phyloP scores from a whole-genome alignment of 805 yeast species.

The Maudiozyma turicensis region DNA sequence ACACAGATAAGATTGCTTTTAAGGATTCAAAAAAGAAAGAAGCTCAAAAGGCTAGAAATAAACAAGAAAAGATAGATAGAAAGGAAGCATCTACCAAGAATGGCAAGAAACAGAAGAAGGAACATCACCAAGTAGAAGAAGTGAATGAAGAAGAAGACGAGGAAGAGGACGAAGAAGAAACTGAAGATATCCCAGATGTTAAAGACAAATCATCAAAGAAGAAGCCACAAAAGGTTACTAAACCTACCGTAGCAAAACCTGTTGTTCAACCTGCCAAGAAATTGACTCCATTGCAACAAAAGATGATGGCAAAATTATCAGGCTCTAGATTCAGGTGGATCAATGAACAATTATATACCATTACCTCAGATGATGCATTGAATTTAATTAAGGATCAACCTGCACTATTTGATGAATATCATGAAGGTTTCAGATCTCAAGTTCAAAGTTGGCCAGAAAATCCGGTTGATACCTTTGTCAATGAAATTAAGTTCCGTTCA shows the following conservation, averaged over 20 bases:
- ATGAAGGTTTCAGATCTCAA: conserved; percentile 89
- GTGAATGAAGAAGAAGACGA: background rate
- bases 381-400: conserved; percentile 72
- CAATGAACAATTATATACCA: conserved; percentile 92
- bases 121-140: conserved; percentile 6
- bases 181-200: background rate
- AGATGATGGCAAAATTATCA: conserved; percentile 88
- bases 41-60: conserved; percentile 15
- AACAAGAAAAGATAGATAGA: conserved; percentile 16
- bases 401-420: conserved; percentile 83
- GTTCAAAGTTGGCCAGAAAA: conserved; percentile 98
- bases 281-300: conserved; percentile 81
- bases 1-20: conserved; percentile 40
- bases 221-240: conserved; percentile 4
- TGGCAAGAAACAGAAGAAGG: conserved; percentile 10
- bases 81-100: conserved; percentile 8
- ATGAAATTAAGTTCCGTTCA: conserved; percentile 52
- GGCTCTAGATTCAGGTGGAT: conserved; percentile 98
- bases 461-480: conserved; percentile 86
- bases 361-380: conserved; percentile 67
- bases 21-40: conserved; percentile 31
- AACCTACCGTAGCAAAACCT: background rate
- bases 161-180: background rate
- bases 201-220: conserved; percentile 3
- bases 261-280: conserved; percentile 20